Base-by-base conservation (phyloP, 257 asterid species). In the Rehmannia glutinosa region DNA sequence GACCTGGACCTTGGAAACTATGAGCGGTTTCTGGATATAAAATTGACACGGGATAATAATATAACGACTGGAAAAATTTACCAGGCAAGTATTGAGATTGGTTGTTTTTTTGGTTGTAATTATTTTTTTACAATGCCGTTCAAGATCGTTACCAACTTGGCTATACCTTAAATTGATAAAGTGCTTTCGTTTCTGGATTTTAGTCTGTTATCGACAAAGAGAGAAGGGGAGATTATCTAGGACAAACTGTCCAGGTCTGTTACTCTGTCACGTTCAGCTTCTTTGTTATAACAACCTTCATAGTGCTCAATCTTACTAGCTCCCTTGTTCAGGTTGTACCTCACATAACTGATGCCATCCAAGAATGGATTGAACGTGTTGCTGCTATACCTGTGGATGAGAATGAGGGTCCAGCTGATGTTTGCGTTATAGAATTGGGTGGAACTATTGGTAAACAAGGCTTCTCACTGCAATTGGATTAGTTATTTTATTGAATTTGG, bases 1-100 rank as follows among this genome's bases (percentile, higher is more conserved):
- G 98, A 92, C 84, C 83, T 92, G 70, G 98, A 92, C 84, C 98
- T 92, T 53, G 98, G 98, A 46, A 92, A 92, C 80, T 92, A 92
- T 53, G 98, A 92, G 75, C 95, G 98, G 38, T 92, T 92, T 61
- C 81, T 92, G 76, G 92, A 92, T 82, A 83, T 87, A 60, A 87
- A 79, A 65, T 68, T 89, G 76, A 92, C 97, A 0, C 81, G 95
- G 39, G 97, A 92, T 64, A 87, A 92, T 72, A 92, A 92, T 63
- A 84, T 92, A 68, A 92, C 98, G 5, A 92, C 96, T 3, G 98
- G 98, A 58, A 92, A 92, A 79, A 82, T 92, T 74, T 92, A 82
- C 86, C 96, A 92, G 95, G 98, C 77, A 81, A 77, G 82, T 71
- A 6, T 64, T 45, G 5, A n/a, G 41, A 57, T 6, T 17, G 32